Evolutionary conservation across 371 early-diverging fungal species (phyloP), one percentile per base, ranked within the genome.

Genomic region (Actinomortierella wolfii): DNA sequence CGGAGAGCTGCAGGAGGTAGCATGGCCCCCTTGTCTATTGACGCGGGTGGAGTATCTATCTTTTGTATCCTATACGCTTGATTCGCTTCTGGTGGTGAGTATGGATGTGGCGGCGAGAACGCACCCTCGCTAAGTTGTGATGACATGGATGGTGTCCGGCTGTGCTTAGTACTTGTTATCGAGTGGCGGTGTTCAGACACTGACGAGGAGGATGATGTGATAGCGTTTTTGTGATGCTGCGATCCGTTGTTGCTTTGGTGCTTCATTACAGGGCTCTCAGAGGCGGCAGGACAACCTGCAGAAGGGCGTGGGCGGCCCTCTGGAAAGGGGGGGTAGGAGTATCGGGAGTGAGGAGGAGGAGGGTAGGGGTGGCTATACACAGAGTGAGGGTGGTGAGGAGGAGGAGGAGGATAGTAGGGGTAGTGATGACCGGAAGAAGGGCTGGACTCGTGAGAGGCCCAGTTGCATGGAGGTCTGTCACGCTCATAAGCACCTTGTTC

Each of bases 141-240:
- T 4, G 73, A 65, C 73, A 71, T 71, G 23, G 73, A 71, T 13
- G 73, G 73, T 17, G 73, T 71, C 28, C 73, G 62, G 24, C 73
- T 65, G 45, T 66, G 73, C 18, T 62, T 13, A 61, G 15, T 50
- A 18, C 28, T 54, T 20, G 8, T 8, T 23, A 18, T 56, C 34
- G 21, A 20, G 47, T 56, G 53, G 34, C 29, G 24, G 15, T 51
- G 60, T 23, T 50, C 23, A 14, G 52, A n/a, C 24, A 14, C 39
- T 14, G 49, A 21, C 23, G 57, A 18, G 13, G 55, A 17, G 52
- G 53, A 28, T 49, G 20, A 47, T 23, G 24, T 57, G n/a, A 24
- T 57, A 48, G n/a, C 24, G 55, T 18, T 13, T 57, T 15, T 40
- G 26, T 28, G 28, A 26, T 20, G 29, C 25, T 6, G 55, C 43